Percentiles rank a stretch among this genome's conserved stretches.
Conservation (phyloP, 805 yeast genomes). For the Pichia kluyveri region DNA sequence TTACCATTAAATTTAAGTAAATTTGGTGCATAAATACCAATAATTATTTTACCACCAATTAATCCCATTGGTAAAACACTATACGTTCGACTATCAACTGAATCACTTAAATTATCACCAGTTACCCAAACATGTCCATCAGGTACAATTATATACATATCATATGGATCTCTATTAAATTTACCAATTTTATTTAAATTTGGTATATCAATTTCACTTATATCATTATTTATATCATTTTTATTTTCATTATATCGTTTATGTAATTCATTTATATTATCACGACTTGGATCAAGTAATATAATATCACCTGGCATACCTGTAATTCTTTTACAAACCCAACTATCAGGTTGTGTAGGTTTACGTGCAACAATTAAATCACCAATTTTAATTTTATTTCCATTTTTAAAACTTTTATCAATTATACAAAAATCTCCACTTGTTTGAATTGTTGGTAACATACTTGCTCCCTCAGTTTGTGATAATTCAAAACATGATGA, state of each 20-base stretch:
- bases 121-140: constrained; percentile 96
- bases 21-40: constrained; percentile 46
- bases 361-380: constrained; percentile 83
- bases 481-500: constrained; percentile 20
- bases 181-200: constrained; percentile 12
- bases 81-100: constrained; percentile 84
- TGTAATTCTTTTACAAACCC: constrained; percentile 87
- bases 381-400: constrained; percentile 64
- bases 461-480: constrained; percentile 85
- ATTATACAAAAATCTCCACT: constrained; percentile 74
- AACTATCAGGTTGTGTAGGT: constrained; percentile 78
- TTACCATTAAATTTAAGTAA: constrained; percentile 29
- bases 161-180: constrained; percentile 16
- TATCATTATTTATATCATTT: too few species aligned
- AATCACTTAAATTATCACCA: constrained; percentile 84
- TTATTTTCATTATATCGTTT: background rate
- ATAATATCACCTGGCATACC: constrained; percentile 95
- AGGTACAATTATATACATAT: constrained; percentile 69
- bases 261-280: constrained; percentile 30
- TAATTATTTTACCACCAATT: constrained; percentile 78
- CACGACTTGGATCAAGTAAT: constrained; percentile 67
- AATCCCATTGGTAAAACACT: constrained; percentile 86
- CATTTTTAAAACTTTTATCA: constrained; percentile 52
- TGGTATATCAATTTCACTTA: background rate
- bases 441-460: constrained; percentile 83